phyloP scores from a whole-genome alignment of 1,139 yeast genomes.

The Saccharomyces hybrid region DNA sequence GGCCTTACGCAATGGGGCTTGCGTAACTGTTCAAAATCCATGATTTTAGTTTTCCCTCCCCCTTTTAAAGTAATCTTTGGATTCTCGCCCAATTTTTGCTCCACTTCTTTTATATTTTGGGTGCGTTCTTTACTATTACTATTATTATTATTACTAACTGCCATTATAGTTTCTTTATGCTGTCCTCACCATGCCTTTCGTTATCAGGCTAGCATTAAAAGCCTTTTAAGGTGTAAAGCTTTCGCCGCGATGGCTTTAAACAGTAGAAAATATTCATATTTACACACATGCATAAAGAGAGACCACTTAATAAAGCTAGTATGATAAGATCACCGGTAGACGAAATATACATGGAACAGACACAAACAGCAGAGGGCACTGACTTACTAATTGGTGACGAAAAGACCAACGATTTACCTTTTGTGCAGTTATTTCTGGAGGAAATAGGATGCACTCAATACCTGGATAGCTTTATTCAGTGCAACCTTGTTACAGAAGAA shows the following conservation, averaged over 20 bases:
- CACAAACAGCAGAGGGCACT: neutral
- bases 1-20: constrained; percentile 22
- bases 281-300: neutral
- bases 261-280: neutral
- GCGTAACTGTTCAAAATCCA: constrained; percentile 15
- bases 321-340: neutral
- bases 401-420: constrained; percentile 1
- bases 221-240: neutral
- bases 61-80: constrained; percentile 14
- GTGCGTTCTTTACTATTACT: neutral
- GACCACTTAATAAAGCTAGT: neutral
- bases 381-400: neutral
- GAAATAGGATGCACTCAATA: constrained; percentile 18
- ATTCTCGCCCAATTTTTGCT: neutral
- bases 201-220: neutral
- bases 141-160: neutral
- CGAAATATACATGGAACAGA: neutral
- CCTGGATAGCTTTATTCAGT: constrained; percentile 36
- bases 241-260: neutral
- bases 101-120: neutral
- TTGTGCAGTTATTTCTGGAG: constrained; percentile 18
- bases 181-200: neutral
- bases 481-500: constrained; percentile 49
- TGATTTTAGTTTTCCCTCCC: constrained; percentile 17
- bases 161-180: neutral